phyloP scores from a whole-genome alignment of 345 rosid species.

The Chamaenerion angustifolium region DNA sequence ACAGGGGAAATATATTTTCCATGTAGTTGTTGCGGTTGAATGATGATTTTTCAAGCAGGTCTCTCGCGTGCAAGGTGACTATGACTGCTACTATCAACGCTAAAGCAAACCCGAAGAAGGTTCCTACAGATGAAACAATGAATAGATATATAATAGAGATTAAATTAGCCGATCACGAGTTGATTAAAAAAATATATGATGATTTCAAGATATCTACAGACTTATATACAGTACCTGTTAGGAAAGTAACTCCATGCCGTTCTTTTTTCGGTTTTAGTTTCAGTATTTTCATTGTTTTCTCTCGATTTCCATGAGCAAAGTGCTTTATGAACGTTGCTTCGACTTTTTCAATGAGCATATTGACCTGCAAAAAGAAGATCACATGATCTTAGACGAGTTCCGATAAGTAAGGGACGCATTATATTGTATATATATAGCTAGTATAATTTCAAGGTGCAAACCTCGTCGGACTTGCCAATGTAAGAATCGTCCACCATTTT shows the following conservation, averaged over 20 bases:
- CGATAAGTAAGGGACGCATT: too few relatives aligned
- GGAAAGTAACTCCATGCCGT: constrained; percentile 52
- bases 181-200: too few relatives aligned
- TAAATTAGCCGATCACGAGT: too few relatives aligned
- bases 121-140: constrained; percentile 41
- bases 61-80: constrained; percentile 36
- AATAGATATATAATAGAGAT: too few relatives aligned
- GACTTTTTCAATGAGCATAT: constrained; percentile 50
- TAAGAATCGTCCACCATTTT: constrained; percentile 52
- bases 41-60: constrained; percentile 12
- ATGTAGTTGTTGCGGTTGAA: constrained; percentile 36
- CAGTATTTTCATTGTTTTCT: constrained; percentile 47
- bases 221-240: too few relatives aligned
- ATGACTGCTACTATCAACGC: constrained; percentile 44
- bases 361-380: constrained; percentile 18
- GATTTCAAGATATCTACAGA: too few relatives aligned
- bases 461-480: constrained; percentile 69
- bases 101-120: constrained; percentile 43
- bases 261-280: constrained; percentile 53
- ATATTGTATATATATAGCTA: too few relatives aligned
- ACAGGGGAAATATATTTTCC: constrained; percentile 73
- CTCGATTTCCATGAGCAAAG: constrained; percentile 59
- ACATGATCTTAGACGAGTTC: too few relatives aligned
- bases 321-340: constrained; percentile 59
- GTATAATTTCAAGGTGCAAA: too few relatives aligned